A percentile compares a stretch with the other conserved stretches of the same genome.
Evolutionary conservation across 768 basidiomycete species (phyloP).

Genomic region (Leucosporidium creatinivorum): DNA sequence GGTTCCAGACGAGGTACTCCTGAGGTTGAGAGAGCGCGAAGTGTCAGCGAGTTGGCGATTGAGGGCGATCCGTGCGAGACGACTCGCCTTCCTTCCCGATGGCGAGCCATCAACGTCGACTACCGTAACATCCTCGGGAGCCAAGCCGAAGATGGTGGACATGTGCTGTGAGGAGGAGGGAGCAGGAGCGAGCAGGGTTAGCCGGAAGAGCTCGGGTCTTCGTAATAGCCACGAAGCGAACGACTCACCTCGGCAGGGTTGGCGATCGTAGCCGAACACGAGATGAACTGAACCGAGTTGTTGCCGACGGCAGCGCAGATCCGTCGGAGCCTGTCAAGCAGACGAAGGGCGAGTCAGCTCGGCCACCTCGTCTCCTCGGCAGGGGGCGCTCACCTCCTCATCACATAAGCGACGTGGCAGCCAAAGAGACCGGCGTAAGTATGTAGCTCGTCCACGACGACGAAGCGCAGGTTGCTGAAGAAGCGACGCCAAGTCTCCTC

Average conservation of each 20-base stretch:
- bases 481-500: slow-evolving; percentile 83
- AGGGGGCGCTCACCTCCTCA: slow-evolving; percentile 68
- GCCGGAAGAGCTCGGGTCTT: neutral
- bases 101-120: slow-evolving; percentile 77
- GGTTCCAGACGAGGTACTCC: slow-evolving; percentile 72
- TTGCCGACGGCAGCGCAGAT: slow-evolving; percentile 37
- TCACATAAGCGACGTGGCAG: slow-evolving; percentile 72
- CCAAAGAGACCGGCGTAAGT: slow-evolving; percentile 76
- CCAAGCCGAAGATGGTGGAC: slow-evolving; percentile 58
- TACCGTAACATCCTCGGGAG: slow-evolving; percentile 56
- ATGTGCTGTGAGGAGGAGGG: slow-evolving; percentile 50
- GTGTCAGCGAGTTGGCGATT: too few relatives aligned
- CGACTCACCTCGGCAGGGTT: slow-evolving; percentile 50
- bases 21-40: neutral
- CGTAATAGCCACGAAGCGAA: neutral
- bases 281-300: slow-evolving; percentile 52
- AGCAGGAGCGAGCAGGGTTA: neutral
- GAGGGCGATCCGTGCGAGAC: too few relatives aligned
- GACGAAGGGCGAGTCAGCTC: neutral
- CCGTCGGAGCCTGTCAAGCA: slow-evolving; percentile 16
- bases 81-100: slow-evolving; percentile 54
- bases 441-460: slow-evolving; percentile 72
- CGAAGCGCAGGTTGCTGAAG: slow-evolving; percentile 64
- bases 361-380: too few relatives aligned
- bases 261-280: slow-evolving; percentile 79